Evolutionary conservation across 2,329 filamentous ascomycete genomes (phyloP).

Genomic region (Pseudocercospora pini-densiflorae): DNA sequence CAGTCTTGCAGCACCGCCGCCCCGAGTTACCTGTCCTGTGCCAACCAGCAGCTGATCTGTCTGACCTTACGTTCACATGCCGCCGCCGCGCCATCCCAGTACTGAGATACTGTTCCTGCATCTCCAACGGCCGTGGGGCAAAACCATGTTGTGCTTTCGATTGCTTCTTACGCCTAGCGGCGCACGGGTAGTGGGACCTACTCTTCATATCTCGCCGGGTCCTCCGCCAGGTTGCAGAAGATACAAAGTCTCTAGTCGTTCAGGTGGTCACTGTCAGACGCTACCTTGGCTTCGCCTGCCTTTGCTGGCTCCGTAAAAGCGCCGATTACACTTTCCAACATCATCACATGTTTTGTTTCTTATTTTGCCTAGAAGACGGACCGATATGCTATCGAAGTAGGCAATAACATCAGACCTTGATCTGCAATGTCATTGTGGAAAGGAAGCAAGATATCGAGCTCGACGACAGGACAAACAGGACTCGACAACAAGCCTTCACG

Average conservation of each 20-base stretch:
- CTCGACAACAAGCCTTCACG: neutral
- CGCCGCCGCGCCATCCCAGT: neutral
- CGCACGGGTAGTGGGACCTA: neutral
- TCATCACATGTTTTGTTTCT: neutral
- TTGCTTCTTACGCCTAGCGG: neutral
- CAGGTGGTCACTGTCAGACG: neutral
- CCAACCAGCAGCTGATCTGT: neutral
- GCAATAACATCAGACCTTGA: neutral
- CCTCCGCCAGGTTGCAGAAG: neutral
- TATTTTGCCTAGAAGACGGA: slow-evolving; percentile 1
- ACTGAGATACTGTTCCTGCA: neutral
- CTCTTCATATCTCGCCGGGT: neutral
- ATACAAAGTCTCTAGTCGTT: neutral
- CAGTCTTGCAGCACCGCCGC: neutral
- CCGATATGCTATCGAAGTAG: slow-evolving; percentile 13
- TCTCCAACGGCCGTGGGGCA: neutral
- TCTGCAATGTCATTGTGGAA: neutral
- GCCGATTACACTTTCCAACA: neutral
- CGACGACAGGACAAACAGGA: neutral
- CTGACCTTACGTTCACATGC: slow-evolving; percentile 1
- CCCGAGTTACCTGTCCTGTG: neutral
- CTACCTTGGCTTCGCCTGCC: neutral
- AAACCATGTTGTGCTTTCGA: neutral
- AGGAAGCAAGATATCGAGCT: neutral
- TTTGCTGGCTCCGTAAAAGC: slow-evolving; percentile 4